Percentiles rank a stretch among this genome's conserved stretches.
phyloP scores from a whole-genome alignment of 805 yeast species.

The Dipodascus geniculatus region DNA sequence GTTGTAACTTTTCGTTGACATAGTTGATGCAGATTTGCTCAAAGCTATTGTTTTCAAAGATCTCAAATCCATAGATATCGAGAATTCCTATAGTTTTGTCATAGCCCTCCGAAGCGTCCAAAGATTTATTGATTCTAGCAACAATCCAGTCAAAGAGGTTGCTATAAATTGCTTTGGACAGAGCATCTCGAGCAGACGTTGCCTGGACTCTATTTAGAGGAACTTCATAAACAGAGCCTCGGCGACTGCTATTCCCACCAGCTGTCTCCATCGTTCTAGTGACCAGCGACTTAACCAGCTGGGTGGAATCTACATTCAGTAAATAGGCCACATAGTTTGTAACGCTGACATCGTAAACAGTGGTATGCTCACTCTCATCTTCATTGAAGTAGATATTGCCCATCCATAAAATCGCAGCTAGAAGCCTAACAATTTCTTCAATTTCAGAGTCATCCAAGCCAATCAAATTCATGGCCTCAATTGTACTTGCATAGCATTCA shows the following conservation, averaged over 20 bases:
- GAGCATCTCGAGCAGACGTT: slow-evolving; percentile 71
- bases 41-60: slow-evolving; percentile 87
- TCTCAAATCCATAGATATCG: slow-evolving; percentile 96
- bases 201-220: slow-evolving; percentile 82
- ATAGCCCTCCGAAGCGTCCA: slow-evolving; percentile 33
- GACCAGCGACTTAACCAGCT: slow-evolving; percentile 48
- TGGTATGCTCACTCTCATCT: slow-evolving; percentile 61
- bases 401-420: slow-evolving; percentile 69
- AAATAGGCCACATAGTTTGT: slow-evolving; percentile 43
- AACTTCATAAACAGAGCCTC: slow-evolving; percentile 70
- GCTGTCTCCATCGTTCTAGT: slow-evolving; percentile 88
- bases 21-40: slow-evolving; percentile 91
- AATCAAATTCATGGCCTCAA: slow-evolving; percentile 59
- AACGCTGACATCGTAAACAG: slow-evolving; percentile 40
- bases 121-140: slow-evolving; percentile 55
- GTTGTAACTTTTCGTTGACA: slow-evolving; percentile 93
- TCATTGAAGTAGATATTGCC: slow-evolving; percentile 74
- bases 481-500: slow-evolving; percentile 49
- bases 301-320: slow-evolving; percentile 49
- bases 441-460: slow-evolving; percentile 50
- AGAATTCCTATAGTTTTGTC: slow-evolving; percentile 66
- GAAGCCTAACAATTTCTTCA: slow-evolving; percentile 44
- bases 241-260: slow-evolving; percentile 67
- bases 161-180: slow-evolving; percentile 81
- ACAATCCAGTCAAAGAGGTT: slow-evolving; percentile 70